A percentile compares a stretch with the other conserved stretches of the same genome.
Conservation (phyloP, 768 basidiomycete genomes). For the Inosperma sp. region DNA sequence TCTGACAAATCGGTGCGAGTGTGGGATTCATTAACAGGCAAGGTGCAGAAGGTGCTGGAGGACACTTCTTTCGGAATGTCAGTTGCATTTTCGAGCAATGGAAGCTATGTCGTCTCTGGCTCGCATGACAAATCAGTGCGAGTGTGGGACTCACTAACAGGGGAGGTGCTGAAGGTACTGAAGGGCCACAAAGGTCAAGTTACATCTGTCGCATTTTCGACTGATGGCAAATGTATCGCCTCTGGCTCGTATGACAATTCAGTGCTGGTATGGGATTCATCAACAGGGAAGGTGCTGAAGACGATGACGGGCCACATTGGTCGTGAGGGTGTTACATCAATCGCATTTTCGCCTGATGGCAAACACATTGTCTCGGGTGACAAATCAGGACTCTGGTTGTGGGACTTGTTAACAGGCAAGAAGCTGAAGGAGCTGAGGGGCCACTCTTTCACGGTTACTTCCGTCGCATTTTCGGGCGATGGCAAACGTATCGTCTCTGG, state of each 20-base stretch:
- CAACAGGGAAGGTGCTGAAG: conserved; percentile 7
- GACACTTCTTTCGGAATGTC: no score
- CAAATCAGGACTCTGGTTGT: conserved; percentile 17
- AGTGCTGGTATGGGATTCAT: conserved; percentile 24
- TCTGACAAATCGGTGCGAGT: conserved; percentile 15
- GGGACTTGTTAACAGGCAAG: conserved; percentile 16
- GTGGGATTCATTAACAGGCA: no score
- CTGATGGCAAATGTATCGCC: conserved; percentile 29
- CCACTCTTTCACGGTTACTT: conserved; percentile 15
- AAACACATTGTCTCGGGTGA: conserved; percentile 18
- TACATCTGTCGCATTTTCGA: conserved; percentile 44
- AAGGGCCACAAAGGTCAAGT: conserved; percentile 16
- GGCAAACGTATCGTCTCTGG: conserved; percentile 18
- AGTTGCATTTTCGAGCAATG: conserved; percentile 12
- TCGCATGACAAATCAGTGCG: no score
- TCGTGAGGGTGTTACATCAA: conserved; percentile 4
- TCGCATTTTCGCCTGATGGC: conserved; percentile 15
- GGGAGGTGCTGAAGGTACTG: no score
- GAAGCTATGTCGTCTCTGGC: no score
- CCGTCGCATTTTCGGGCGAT: conserved; percentile 19
- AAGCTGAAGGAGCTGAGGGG: conserved; percentile 7
- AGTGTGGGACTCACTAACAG: no score
- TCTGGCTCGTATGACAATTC: conserved; percentile 27
- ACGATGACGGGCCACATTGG: conserved; percentile 17
- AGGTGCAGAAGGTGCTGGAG: no score